These are phyloP conservation scores for Piromyces finnis DNA, from an alignment of 192 early-diverging fungal genomes.

Conservation along the genomic window DNA sequence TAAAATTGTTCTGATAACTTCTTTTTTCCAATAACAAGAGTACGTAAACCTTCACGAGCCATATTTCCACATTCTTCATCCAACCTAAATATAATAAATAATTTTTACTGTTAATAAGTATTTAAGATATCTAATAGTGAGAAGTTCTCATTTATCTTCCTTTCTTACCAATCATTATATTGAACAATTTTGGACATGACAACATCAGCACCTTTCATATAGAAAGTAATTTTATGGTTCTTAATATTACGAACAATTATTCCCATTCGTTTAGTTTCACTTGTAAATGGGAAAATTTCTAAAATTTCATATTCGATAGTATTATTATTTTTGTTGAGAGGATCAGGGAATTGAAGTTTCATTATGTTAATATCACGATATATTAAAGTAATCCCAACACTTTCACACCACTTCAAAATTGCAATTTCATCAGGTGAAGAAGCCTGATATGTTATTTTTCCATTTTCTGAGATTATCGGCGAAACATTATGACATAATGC, in stretches of 20 bases:
- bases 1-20: conserved; percentile 45
- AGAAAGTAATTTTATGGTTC: conserved; percentile 65
- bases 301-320: conserved; percentile 57
- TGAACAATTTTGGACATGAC: neutral
- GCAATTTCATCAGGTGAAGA: conserved; percentile 94
- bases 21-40: conserved; percentile 78
- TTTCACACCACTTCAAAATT: conserved; percentile 79
- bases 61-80: conserved; percentile 96
- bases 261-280: conserved; percentile 94
- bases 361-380: conserved; percentile 55
- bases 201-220: conserved; percentile 67
- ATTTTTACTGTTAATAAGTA: too few species aligned
- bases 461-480: conserved; percentile 36
- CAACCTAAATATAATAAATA: conserved; percentile 56
- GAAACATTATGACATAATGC: conserved; percentile 86
- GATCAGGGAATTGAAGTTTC: conserved; percentile 19
- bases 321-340: conserved; percentile 17
- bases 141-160: too few species aligned
- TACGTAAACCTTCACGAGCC: conserved; percentile 87
- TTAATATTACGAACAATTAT: conserved; percentile 56
- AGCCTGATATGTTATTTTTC: conserved; percentile 68
- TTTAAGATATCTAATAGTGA: too few species aligned
- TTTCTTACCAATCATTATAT: neutral
- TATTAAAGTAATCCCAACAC: conserved; percentile 65
- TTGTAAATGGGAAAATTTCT: conserved; percentile 94